Percentiles rank a stretch among this genome's conserved stretches.
phyloP scores from a whole-genome alignment of 345 rosid genomes.

The Heritiera fomes region DNA sequence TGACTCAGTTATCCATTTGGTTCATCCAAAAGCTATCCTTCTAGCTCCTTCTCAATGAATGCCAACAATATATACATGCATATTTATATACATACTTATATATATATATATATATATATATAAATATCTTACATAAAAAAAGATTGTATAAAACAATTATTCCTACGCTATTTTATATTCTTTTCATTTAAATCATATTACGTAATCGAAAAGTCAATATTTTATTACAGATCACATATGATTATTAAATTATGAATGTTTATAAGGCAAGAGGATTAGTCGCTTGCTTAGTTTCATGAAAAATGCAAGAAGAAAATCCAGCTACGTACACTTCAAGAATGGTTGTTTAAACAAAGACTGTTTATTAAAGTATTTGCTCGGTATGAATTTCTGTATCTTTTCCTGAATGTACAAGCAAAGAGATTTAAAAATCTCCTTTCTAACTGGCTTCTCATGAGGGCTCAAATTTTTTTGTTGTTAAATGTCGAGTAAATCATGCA shows the following conservation, averaged over 20 bases:
- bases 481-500: neutral
- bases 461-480: neutral
- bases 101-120: too few species aligned
- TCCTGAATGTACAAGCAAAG: neutral
- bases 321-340: neutral
- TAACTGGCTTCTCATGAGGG: neutral
- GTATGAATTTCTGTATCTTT: too few species aligned
- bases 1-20: neutral
- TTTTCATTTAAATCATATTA: too few species aligned
- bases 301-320: neutral
- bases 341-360: neutral
- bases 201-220: too few species aligned
- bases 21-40: slow-evolving; percentile 1
- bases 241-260: too few species aligned
- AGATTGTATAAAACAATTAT: too few species aligned
- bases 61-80: too few species aligned
- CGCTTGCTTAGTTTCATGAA: neutral
- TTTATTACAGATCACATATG: too few species aligned
- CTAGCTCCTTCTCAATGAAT: neutral
- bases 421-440: neutral
- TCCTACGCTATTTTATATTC: too few species aligned
- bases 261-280: neutral
- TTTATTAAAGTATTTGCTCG: neutral
- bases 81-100: too few species aligned
- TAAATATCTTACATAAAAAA: too few species aligned